These are phyloP conservation scores for Plasmodium relictum DNA, from an alignment of 169 alveolate species.

Conservation along the genomic window DNA sequence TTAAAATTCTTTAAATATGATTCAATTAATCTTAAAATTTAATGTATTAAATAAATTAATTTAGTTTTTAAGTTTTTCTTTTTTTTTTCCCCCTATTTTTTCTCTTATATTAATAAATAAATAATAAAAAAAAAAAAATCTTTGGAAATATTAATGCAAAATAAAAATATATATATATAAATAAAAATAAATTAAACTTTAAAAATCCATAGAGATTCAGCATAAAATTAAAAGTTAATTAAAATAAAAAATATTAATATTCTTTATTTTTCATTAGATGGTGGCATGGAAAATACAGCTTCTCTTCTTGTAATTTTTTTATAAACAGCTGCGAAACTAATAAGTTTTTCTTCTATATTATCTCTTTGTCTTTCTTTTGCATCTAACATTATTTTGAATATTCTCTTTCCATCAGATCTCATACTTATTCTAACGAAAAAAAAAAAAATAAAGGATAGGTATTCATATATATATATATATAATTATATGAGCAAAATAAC, in stretches of 20 bases:
- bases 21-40: conserved; percentile 3
- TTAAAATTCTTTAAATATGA: too few species aligned
- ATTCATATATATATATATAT: conserved; percentile 18
- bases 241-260: conserved; percentile 19
- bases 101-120: conserved; percentile 2
- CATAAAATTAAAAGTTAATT: conserved; percentile 34
- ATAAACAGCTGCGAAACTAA: conserved; percentile 95
- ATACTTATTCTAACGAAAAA: conserved; percentile 90
- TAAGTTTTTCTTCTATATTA: conserved; percentile 94
- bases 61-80: conserved; percentile 17
- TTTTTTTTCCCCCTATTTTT: background rate
- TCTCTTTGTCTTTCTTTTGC: conserved; percentile 96
- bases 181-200: conserved; percentile 9
- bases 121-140: conserved; percentile 18
- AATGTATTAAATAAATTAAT: conserved; percentile 13
- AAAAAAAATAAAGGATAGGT: background rate
- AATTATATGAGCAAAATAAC: background rate
- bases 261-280: conserved; percentile 72
- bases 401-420: conserved; percentile 94
- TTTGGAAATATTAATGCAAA: background rate
- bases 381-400: conserved; percentile 94
- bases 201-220: background rate
- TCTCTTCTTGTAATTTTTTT: conserved; percentile 95
- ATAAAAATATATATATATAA: conserved; percentile 10
- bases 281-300: conserved; percentile 91